Evolutionary conservation across 1,284 basidiomycete species (phyloP), one percentile per base, ranked within the genome.

Genomic region (Farysia itapuensis): DNA sequence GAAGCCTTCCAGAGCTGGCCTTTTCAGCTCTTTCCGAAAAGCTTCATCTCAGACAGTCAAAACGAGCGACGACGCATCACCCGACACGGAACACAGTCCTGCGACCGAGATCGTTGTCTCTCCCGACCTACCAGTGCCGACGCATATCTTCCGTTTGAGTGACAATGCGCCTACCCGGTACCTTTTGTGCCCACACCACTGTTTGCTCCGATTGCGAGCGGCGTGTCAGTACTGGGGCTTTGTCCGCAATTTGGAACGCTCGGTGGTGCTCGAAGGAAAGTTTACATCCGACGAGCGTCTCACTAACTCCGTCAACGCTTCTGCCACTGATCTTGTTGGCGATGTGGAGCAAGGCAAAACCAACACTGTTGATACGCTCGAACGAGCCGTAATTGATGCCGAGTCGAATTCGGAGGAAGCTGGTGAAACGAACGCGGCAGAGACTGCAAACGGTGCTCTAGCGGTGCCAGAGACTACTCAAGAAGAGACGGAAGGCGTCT

Each of bases 161-260:
- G 74, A 75, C 15, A 45, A 60, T 3, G 53, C 66, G 5, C 46
- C 61, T 0, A 64, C 45, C 9, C 64, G 72, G 13, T 72, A 76
- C 37, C 37, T 76, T 20, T 50, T 76, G 5, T 75, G 74, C 45
- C 63, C 74, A 32, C 65, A 75, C 20, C 64, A 75, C 42, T 74
- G 72, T 41, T 51, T 75, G 16, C 40, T 50, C 22, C 64, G 74
- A 7, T 41, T 76, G 14, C 53, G 72, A 13, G 64, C 67, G 3
- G 69, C 57, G 4, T 76, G 72, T 42, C 68, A 64, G 19, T 74
- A 69, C 35, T 76, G 74, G 74, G 65, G 67, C 31, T 75, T 69
- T 24, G 35, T 76, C 8, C 60, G 74, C 5, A 59, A 64, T 20
- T 43, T 76, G n/a, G 74, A 76, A 43, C 60, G 74, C 4, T 61